Evolutionary conservation across 2,329 filamentous ascomycete species (phyloP), one percentile per base, ranked within the genome.

Genomic region (Aspergillus hortae): DNA sequence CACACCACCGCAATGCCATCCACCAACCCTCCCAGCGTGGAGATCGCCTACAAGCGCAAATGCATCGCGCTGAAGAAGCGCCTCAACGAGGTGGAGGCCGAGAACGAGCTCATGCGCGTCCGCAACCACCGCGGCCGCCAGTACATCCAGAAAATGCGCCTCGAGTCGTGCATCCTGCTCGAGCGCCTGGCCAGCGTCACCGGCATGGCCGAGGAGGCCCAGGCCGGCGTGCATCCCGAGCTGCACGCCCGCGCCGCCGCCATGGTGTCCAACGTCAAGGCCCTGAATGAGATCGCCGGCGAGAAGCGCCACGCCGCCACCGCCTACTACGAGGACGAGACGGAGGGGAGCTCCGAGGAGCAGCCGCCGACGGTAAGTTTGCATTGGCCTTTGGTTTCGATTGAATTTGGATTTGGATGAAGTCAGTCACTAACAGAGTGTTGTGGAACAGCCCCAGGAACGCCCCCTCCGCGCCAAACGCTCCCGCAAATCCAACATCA

Each of bases 41-140:
- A 99, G 74, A 88, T 92, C 69, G 92, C 92, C 46, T 99, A 97
- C 74, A 91, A 94, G 65, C 85, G 90, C 59, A 97, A 99, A 83
- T 97, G 92, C 72, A 90, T 96, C 68, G 89, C 95, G 63, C 83
- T 99, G 19, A 95, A 95, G 75, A 88, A 90, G 63, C 88, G 94
- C 55, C 89, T 94, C 58, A 88, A 86, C 69, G 92, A 96, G 70
- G 90, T 97, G 63, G 92, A 97, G 70, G 86, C 90, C 54, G 87
- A 90, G 66, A 96, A 96, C 70, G 91, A 96, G 63, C 83, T 88
- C 52, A 87, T 90, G 44, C 84, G 90, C 49, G 77, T 90, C 48
- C 88, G 90, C 47, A 88, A 96, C 57, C 79, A 82, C 38, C 87
- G 92, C 44, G 83, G 95, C 56, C 86, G 89, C 71, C 86, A 92